Evolutionary conservation across 116 monocot species (phyloP), one percentile per base, ranked within the genome.

Genomic region (Posidonia oceanica): DNA sequence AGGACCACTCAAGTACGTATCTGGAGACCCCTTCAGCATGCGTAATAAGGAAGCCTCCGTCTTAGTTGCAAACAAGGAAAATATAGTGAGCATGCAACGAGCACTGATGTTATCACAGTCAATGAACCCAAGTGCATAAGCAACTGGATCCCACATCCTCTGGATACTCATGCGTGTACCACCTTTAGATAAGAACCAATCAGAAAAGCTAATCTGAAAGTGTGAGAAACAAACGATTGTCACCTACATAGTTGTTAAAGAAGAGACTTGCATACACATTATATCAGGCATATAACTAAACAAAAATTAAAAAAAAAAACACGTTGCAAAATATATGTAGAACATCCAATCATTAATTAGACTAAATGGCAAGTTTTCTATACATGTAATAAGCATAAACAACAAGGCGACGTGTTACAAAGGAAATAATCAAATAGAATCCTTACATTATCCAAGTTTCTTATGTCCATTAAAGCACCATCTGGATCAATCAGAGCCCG

Each of bases 111-210:
- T 98, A 76, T 98, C 93, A 81, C 97, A 92, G 69, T 98, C 86
- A 55, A 98, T 92, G 75, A 98, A 98, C 54, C 97, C 97, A 71
- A 98, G 89, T 53, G 97, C 97, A 84, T 87, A 92, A 59, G 97
- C 97, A 82, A 98, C 97, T 51, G 97, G 93, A 80, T 98, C 97
- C 97, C 97, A 98, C 97, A 98, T 89, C 69, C 89, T 85, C 42
- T 80, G 76, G 66, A 97, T 97, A 76, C 97, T 97, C 63, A 22
- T 70, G 22, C 97, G 97, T 51, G 93, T 98, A 40, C 97, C 97
- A 69, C 97, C 97, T 93, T 92, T 98, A 56, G 97, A 97, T 69
- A 97, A 66, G 76, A 98, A 98, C 97, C 97, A 98, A 74, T 93
- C 87, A 20, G 89, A 84, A 73, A 98, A 98, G 75, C 92, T 91